These are phyloP conservation scores for Apiotrichum laibachii DNA, from an alignment of 1,284 basidiomycete species.

Conservation along the genomic window DNA sequence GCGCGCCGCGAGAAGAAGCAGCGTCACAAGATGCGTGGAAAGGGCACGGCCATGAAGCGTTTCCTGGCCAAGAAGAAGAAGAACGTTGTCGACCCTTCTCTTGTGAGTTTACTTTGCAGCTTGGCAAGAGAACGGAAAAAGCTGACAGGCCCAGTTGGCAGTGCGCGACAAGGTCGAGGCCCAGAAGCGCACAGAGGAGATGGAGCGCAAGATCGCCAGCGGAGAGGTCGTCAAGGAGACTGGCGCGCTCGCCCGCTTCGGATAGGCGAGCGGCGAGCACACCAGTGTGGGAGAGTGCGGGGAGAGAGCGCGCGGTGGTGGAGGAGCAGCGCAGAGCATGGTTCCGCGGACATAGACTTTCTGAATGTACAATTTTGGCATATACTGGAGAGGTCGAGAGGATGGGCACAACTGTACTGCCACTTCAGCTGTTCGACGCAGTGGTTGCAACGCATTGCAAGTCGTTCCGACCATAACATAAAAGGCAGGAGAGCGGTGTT, in stretches of 20 bases:
- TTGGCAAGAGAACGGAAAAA: too few relatives aligned
- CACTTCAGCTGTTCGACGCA: too few relatives aligned
- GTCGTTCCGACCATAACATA: too few relatives aligned
- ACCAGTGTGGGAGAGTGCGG: too few relatives aligned
- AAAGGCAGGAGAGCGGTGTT: too few relatives aligned
- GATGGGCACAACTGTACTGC: too few relatives aligned
- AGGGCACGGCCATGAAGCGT: conserved; percentile 77
- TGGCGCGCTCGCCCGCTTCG: conserved; percentile 38
- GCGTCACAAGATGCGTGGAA: conserved; percentile 73
- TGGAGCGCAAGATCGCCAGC: conserved; percentile 23
- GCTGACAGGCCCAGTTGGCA: conserved; percentile 26
- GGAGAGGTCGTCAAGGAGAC: conserved; percentile 38
- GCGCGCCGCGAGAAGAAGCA: conserved; percentile 56
- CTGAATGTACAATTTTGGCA: too few relatives aligned
- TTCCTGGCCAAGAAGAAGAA: conserved; percentile 77
- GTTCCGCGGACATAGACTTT: too few relatives aligned
- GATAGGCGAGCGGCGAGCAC: conserved; percentile 9
- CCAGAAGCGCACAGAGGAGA: conserved; percentile 33
- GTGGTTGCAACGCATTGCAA: too few relatives aligned
- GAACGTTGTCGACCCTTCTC: conserved; percentile 84
- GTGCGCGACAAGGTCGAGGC: conserved; percentile 37
- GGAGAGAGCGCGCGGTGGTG: too few relatives aligned
- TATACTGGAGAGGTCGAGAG: too few relatives aligned
- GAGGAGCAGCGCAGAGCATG: too few relatives aligned
- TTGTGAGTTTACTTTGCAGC: conserved; percentile 57